Percentiles rank a stretch among this genome's conserved stretches.
Evolutionary conservation across 2,329 filamentous ascomycete species (phyloP).

Genomic region (Diaporthe ampelina): DNA sequence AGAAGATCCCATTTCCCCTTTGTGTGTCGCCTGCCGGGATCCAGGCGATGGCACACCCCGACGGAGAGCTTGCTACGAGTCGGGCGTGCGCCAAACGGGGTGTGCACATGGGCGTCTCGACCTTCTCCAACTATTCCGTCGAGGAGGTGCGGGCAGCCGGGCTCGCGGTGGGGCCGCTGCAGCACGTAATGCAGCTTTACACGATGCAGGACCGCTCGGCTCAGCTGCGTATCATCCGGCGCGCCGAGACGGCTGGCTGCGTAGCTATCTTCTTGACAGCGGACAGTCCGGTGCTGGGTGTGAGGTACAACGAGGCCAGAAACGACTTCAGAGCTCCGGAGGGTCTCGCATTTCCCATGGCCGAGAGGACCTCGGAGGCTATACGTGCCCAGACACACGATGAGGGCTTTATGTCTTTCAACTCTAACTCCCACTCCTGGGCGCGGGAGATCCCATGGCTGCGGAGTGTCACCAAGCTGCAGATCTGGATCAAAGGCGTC

Average conservation of each 20-base stretch:
- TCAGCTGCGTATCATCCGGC: conserved; percentile 55
- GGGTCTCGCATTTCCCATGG: conserved; percentile 30
- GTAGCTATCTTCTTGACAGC: conserved; percentile 71
- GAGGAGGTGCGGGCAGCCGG: conserved; percentile 57
- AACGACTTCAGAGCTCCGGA: conserved; percentile 30
- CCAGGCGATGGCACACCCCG: conserved; percentile 65
- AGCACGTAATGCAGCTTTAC: conserved; percentile 68
- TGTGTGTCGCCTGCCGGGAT: conserved; percentile 68
- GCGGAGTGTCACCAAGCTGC: conserved; percentile 62
- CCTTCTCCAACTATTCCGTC: conserved; percentile 59
- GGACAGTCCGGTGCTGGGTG: conserved; percentile 69
- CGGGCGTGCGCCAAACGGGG: conserved; percentile 58
- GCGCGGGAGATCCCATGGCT: conserved; percentile 74
- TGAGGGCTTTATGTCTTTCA: conserved; percentile 59
- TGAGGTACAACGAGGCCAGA: conserved; percentile 56
- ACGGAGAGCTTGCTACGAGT: conserved; percentile 65
- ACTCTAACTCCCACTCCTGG: conserved; percentile 73
- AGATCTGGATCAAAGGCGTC: conserved; percentile 71
- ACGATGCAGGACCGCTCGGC: conserved; percentile 66
- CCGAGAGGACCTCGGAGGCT: background rate
- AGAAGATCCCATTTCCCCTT: conserved; percentile 62
- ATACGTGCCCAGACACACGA: conserved; percentile 3
- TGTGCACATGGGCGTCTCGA: conserved; percentile 63
- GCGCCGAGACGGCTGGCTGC: conserved; percentile 61
- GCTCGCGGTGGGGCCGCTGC: conserved; percentile 44